A percentile compares a stretch with the other conserved stretches of the same genome.
Conservation (phyloP, 768 basidiomycete genomes). For the Russula foetens region DNA sequence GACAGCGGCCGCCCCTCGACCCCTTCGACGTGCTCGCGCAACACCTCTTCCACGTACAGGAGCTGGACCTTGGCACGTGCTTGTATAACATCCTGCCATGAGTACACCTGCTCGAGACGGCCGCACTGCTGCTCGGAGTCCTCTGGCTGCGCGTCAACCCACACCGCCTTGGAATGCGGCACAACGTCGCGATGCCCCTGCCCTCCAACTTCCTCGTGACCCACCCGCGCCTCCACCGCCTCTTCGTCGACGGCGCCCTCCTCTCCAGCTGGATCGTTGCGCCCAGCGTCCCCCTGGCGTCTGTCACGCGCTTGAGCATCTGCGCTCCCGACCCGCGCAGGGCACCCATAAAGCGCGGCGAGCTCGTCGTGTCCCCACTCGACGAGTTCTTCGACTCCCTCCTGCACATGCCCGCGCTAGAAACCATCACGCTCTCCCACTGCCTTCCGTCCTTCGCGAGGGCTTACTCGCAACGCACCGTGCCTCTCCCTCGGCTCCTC, state of each 20-base stretch:
- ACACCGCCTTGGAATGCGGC: neutral
- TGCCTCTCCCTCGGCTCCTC: neutral
- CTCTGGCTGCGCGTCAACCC: neutral
- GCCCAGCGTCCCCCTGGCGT: neutral
- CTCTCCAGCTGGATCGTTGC: neutral
- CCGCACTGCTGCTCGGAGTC: constrained; percentile 3
- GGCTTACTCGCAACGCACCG: neutral
- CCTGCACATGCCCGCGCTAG: constrained; percentile 1
- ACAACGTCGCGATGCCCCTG: neutral
- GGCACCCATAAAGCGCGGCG: neutral
- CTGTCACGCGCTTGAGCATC: neutral
- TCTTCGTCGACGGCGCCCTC: neutral
- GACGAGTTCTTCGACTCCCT: constrained; percentile 3
- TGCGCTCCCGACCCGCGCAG: neutral
- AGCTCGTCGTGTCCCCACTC: neutral
- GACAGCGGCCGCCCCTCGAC: neutral
- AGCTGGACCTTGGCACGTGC: constrained; percentile 5
- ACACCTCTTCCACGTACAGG: constrained; percentile 9
- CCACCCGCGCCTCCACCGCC: constrained; percentile 3
- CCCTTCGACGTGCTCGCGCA: constrained; percentile 2
- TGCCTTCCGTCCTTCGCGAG: constrained; percentile 1
- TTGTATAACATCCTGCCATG: neutral
- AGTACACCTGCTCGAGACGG: neutral
- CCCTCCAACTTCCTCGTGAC: constrained; percentile 4
- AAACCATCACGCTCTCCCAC: neutral